These are phyloP conservation scores for Vitellaria paradoxa DNA, from an alignment of 179 eudicot genomes.

Conservation along the genomic window DNA sequence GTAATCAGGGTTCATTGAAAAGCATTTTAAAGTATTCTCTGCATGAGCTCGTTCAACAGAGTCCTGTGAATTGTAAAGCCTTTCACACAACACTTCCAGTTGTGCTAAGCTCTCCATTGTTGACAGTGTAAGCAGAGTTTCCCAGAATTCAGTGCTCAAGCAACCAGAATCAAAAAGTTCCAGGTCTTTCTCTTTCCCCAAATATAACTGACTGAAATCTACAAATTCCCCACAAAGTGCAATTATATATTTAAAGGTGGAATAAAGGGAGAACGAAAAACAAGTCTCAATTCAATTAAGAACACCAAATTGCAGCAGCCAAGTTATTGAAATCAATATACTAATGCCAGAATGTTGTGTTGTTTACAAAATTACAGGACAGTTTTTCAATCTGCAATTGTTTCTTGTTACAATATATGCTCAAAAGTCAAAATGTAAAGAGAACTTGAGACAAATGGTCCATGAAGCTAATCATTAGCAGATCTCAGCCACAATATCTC, in stretches of 20 bases:
- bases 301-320: constrained; percentile 26
- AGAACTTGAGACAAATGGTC: constrained; percentile 38
- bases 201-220: constrained; percentile 36
- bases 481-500: constrained; percentile 30
- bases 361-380: constrained; percentile 28
- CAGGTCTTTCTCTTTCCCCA: constrained; percentile 30
- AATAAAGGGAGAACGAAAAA: constrained; percentile 7
- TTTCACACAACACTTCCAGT: constrained; percentile 90
- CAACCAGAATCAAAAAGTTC: constrained; percentile 34
- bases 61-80: constrained; percentile 98
- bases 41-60: constrained; percentile 96
- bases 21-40: constrained; percentile 88
- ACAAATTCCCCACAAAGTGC: constrained; percentile 36
- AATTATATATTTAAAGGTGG: constrained; percentile 26
- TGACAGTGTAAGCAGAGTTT: constrained; percentile 28
- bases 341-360: constrained; percentile 23
- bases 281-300: constrained; percentile 11
- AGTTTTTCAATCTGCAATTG: constrained; percentile 28
- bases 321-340: constrained; percentile 13
- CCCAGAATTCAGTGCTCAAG: constrained; percentile 36
- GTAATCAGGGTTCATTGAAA: constrained; percentile 83
- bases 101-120: constrained; percentile 93
- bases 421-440: constrained; percentile 42
- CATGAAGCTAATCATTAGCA: constrained; percentile 31
- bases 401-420: constrained; percentile 42